Percentiles rank a stretch among this genome's conserved stretches.
Conservation (phyloP, 164 flowering plant genomes). For the Taxillus chinensis region DNA sequence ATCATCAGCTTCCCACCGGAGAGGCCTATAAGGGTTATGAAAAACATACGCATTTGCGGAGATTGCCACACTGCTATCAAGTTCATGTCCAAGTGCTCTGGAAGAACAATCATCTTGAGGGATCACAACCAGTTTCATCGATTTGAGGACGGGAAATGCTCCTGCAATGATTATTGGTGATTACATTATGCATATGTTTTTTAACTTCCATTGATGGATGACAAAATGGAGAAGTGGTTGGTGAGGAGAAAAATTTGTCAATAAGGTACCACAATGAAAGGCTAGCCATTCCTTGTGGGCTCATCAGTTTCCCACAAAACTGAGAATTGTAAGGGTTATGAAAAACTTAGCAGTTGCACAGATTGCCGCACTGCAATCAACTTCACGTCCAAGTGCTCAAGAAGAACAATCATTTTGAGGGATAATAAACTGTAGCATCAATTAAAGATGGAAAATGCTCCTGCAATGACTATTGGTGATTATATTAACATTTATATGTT, state of each 20-base stretch:
- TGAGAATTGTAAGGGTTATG: too few relatives aligned
- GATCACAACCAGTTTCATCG: constrained; percentile 85
- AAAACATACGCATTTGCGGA: constrained; percentile 85
- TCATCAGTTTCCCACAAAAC: too few relatives aligned
- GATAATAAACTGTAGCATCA: constrained; percentile 84
- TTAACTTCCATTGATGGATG: not conserved
- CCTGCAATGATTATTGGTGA: constrained; percentile 92
- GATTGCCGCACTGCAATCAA: constrained; percentile 91
- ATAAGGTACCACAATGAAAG: not conserved
- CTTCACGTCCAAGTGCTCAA: constrained; percentile 65
- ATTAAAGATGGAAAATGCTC: constrained; percentile 78
- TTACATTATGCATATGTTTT: not conserved
- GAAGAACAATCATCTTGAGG: constrained; percentile 65
- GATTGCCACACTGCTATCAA: constrained; percentile 91
- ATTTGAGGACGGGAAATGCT: constrained; percentile 77
- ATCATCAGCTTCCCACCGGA: constrained; percentile 58
- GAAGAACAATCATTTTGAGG: constrained; percentile 65
- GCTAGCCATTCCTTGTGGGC: not conserved
- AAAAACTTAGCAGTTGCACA: constrained; percentile 26
- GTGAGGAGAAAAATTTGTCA: not conserved
- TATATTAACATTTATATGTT: not conserved
- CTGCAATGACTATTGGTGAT: constrained; percentile 87
- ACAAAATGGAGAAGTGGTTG: not conserved
- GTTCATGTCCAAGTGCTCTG: constrained; percentile 66
- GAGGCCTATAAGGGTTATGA: constrained; percentile 79